These are phyloP conservation scores for Moesziomyces antarcticus DNA, from an alignment of 1,284 basidiomycete genomes.

Conservation along the genomic window DNA sequence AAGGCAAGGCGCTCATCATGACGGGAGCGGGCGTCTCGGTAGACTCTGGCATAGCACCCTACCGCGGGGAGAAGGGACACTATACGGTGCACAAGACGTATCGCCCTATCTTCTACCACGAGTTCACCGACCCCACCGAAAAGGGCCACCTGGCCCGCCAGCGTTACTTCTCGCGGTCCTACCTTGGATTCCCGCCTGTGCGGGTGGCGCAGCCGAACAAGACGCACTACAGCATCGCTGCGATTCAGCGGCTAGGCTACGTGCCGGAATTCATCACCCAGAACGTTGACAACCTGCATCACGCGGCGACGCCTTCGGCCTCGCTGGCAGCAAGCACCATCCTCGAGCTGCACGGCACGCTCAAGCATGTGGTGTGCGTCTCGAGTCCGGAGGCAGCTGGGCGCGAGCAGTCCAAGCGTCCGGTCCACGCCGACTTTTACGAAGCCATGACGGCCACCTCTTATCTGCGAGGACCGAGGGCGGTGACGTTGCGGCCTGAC, in stretches of 20 bases:
- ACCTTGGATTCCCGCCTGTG: slow-evolving; percentile 63
- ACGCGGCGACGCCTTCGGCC: slow-evolving; percentile 55
- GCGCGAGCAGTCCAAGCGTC: background rate
- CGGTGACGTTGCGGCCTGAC: slow-evolving; percentile 24
- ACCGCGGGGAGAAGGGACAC: slow-evolving; percentile 63
- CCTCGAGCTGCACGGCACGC: slow-evolving; percentile 65
- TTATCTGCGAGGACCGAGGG: slow-evolving; percentile 38
- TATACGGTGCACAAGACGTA: slow-evolving; percentile 64
- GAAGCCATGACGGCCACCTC: slow-evolving; percentile 27
- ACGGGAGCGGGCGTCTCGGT: slow-evolving; percentile 66
- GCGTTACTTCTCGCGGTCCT: slow-evolving; percentile 66
- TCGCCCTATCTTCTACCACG: slow-evolving; percentile 66
- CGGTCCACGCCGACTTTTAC: slow-evolving; percentile 22
- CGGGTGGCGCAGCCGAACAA: slow-evolving; percentile 61
- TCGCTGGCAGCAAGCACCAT: slow-evolving; percentile 53
- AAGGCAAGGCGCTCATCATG: slow-evolving; percentile 52
- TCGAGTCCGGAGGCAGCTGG: slow-evolving; percentile 9
- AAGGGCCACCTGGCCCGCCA: slow-evolving; percentile 54
- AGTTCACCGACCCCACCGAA: slow-evolving; percentile 53
- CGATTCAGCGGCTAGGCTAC: slow-evolving; percentile 58
- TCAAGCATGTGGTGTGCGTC: slow-evolving; percentile 36
- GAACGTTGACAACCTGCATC: slow-evolving; percentile 67
- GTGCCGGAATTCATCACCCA: slow-evolving; percentile 63
- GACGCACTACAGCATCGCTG: slow-evolving; percentile 63
- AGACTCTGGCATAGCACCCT: slow-evolving; percentile 66